A percentile compares a stretch with the other conserved stretches of the same genome.
Conservation (phyloP, 805 yeast genomes). For the Huiozyma naganishii region DNA sequence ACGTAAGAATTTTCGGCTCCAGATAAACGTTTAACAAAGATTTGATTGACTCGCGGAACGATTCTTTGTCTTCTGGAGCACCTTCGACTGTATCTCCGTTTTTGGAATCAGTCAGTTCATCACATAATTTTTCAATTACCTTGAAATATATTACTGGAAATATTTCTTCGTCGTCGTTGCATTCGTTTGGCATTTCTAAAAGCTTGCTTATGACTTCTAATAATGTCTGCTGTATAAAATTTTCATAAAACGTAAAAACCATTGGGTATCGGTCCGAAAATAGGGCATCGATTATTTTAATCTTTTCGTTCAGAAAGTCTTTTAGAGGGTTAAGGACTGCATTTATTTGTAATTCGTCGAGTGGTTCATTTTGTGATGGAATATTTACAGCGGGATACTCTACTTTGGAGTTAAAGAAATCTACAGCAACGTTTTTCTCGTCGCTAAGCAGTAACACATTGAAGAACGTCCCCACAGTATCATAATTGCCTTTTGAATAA, state of each 20-base stretch:
- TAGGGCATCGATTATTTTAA: conserved; percentile 29
- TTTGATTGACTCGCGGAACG: conserved; percentile 19
- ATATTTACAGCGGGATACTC: conserved; percentile 15
- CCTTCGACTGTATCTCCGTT: conserved; percentile 17
- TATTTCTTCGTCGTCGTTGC: conserved; percentile 5
- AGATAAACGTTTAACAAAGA: conserved; percentile 30
- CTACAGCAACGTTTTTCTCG: conserved; percentile 30
- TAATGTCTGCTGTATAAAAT: conserved; percentile 30
- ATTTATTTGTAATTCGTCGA: conserved; percentile 13
- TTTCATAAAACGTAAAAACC: conserved; percentile 30
- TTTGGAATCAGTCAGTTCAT: conserved; percentile 28
- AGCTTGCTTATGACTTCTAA: conserved; percentile 19
- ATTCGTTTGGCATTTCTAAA: conserved; percentile 15
- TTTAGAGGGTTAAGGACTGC: conserved; percentile 17
- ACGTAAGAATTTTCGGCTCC: conserved; percentile 28
- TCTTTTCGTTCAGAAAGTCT: conserved; percentile 28
- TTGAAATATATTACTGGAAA: conserved; percentile 26
- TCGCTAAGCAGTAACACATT: conserved; percentile 28
- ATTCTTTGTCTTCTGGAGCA: neutral
- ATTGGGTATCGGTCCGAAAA: conserved; percentile 32
- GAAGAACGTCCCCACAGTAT: conserved; percentile 25
- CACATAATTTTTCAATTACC: conserved; percentile 24
- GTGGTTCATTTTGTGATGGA: neutral
- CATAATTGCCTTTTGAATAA: conserved; percentile 37
- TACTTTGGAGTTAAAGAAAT: conserved; percentile 30